Evolutionary conservation across 495 filamentous ascomycete species (phyloP).

Genomic region (Daldinia grandis): DNA sequence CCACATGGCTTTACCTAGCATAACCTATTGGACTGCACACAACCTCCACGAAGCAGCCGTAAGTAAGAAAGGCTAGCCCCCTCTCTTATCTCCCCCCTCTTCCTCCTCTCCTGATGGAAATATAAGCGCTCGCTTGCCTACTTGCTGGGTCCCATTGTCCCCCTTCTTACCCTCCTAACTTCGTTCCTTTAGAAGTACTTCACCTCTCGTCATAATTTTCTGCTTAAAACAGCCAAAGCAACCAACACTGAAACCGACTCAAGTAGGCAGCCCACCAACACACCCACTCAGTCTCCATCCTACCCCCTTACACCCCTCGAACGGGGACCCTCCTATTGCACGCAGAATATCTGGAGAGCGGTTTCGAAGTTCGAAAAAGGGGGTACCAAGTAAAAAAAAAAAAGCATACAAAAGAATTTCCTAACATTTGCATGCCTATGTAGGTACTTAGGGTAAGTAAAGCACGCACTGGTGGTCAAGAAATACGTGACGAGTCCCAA

Average conservation of each 20-base stretch:
- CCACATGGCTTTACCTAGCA: not conserved
- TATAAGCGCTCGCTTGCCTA: not conserved
- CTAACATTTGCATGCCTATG: conserved; percentile 25
- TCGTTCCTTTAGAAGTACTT: too few species aligned
- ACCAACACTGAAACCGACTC: not conserved
- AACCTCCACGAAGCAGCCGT: not conserved
- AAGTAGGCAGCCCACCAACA: not conserved
- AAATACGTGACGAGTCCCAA: conserved; percentile 19
- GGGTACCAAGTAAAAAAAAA: conserved; percentile 15
- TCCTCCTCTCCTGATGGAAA: not conserved
- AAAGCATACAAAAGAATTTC: conserved; percentile 18
- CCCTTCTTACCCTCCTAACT: not conserved
- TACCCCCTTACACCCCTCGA: not conserved
- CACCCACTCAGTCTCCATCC: not conserved
- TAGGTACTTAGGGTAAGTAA: conserved; percentile 6
- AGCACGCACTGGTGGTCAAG: conserved; percentile 9
- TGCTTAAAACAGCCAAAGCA: not conserved
- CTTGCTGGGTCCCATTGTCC: not conserved
- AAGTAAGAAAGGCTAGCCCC: not conserved
- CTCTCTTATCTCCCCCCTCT: not conserved
- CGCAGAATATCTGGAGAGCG: conserved; percentile 25
- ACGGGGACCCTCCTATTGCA: not conserved
- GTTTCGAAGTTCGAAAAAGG: not conserved
- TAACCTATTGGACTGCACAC: not conserved
- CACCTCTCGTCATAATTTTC: too few species aligned